Conservation (phyloP, 1,139 yeast genomes). For the Hanseniaspora sp. region DNA sequence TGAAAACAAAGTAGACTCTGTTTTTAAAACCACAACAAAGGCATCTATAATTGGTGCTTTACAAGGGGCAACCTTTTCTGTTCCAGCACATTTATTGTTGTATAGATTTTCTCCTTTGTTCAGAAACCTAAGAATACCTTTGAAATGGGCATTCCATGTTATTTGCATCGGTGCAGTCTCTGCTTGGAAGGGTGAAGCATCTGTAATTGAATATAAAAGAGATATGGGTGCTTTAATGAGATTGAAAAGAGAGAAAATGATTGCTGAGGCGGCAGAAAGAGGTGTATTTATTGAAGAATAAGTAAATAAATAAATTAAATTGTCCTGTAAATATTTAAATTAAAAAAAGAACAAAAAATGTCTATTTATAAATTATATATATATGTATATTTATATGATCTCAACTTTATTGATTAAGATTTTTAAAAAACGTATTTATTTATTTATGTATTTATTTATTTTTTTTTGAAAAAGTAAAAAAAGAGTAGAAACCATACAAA, state of each 20-base stretch:
- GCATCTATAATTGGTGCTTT: conserved; percentile 33
- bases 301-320: not conserved
- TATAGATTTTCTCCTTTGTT: conserved; percentile 29
- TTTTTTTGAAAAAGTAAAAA: conserved; percentile 19
- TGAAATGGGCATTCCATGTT: conserved; percentile 33
- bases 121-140: conserved; percentile 31
- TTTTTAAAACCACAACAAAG: conserved; percentile 3
- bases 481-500: conserved; percentile 35
- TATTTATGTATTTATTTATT: not conserved
- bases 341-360: too few species aligned
- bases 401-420: too few species aligned
- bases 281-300: conserved; percentile 34
- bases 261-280: conserved; percentile 36
- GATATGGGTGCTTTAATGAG: conserved; percentile 28
- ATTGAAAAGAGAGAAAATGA: conserved; percentile 27
- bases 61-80: conserved; percentile 32
- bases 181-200: conserved; percentile 34
- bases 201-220: conserved; percentile 30
- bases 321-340: not conserved
- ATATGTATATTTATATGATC: too few species aligned
- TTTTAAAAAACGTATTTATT: not conserved
- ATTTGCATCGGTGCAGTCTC: conserved; percentile 34
- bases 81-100: conserved; percentile 29
- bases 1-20: conserved; percentile 3
- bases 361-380: too few species aligned